Conservation (phyloP, 805 yeast genomes). For the Barnettozyma siamensis region DNA sequence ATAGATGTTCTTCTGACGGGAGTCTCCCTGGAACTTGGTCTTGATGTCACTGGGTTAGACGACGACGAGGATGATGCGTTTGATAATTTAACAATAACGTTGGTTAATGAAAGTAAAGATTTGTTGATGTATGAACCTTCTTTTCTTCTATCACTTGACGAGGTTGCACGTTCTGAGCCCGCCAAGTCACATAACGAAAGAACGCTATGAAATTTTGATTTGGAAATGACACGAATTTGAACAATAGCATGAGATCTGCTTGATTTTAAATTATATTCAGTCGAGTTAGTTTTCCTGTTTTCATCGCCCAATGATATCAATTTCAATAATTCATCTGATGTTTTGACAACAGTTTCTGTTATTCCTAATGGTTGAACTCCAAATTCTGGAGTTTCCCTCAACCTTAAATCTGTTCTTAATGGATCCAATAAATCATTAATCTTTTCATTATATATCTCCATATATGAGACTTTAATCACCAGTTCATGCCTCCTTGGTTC, state of each 20-base stretch:
- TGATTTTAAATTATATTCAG: constrained; percentile 82
- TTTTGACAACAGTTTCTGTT: constrained; percentile 49
- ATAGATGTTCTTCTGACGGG: background rate
- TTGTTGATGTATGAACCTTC: constrained; percentile 94
- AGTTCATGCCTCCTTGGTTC: constrained; percentile 27
- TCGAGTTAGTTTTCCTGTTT: constrained; percentile 74
- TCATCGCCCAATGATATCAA: constrained; percentile 66
- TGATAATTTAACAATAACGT: constrained; percentile 76
- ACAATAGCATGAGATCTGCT: constrained; percentile 92
- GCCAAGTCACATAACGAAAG: constrained; percentile 92
- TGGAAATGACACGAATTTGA: constrained; percentile 45
- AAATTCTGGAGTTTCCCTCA: constrained; percentile 66
- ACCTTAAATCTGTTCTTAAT: constrained; percentile 47
- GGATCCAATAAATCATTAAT: constrained; percentile 63
- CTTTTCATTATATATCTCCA: constrained; percentile 92
- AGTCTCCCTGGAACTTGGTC: constrained; percentile 1
- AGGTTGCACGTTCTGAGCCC: constrained; percentile 86
- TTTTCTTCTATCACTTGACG: constrained; percentile 66
- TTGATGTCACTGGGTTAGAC: constrained; percentile 10
- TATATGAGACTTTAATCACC: constrained; percentile 59
- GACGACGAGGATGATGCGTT: constrained; percentile 23
- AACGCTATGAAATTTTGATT: constrained; percentile 20
- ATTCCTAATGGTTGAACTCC: constrained; percentile 78
- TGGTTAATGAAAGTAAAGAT: constrained; percentile 82
- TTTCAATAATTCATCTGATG: constrained; percentile 54